A percentile compares a stretch with the other conserved stretches of the same genome.
These are phyloP conservation scores for Glarea lozoyensis DNA, from an alignment of 495 filamentous ascomycete species.

Conservation along the genomic window DNA sequence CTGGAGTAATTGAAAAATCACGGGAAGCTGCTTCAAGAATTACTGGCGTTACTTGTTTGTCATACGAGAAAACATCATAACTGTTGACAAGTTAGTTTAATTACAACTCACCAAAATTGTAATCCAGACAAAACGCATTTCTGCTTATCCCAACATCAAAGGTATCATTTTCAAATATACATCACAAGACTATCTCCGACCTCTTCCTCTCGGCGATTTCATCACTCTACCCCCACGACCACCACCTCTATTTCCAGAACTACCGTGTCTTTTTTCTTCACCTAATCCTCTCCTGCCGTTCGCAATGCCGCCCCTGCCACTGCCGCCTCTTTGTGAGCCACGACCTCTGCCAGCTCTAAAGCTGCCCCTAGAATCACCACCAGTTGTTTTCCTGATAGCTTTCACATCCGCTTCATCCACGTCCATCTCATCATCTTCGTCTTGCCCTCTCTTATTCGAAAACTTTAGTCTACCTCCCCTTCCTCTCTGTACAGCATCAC, in stretches of 20 bases:
- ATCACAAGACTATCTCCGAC: too few species aligned
- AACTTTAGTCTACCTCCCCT: slow-evolving; percentile 85
- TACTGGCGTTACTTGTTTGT: too few species aligned
- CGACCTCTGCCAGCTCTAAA: slow-evolving; percentile 20
- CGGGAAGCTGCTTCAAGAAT: too few species aligned
- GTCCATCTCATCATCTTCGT: slow-evolving; percentile 57
- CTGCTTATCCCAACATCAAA: too few species aligned
- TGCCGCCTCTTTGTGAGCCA: slow-evolving; percentile 11
- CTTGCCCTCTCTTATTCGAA: slow-evolving; percentile 53
- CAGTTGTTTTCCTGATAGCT: slow-evolving; percentile 36
- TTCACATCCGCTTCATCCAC: slow-evolving; percentile 53
- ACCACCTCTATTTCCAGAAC: slow-evolving; percentile 16
- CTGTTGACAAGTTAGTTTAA: too few species aligned
- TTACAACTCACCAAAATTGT: too few species aligned
- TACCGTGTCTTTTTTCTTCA: slow-evolving; percentile 33
- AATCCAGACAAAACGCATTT: too few species aligned
- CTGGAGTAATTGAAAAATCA: too few species aligned
- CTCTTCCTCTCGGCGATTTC: slow-evolving; percentile 28
- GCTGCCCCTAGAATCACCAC: slow-evolving; percentile 12
- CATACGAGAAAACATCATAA: too few species aligned
- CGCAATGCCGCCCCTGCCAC: slow-evolving; percentile 33
- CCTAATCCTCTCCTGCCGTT: slow-evolving; percentile 37
- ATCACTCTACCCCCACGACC: slow-evolving; percentile 23
- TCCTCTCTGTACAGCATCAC: slow-evolving; percentile 72
- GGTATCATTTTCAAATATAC: too few species aligned